Evolutionary conservation across 345 rosid species (phyloP).

Genomic region (Eucalyptus sp.): DNA sequence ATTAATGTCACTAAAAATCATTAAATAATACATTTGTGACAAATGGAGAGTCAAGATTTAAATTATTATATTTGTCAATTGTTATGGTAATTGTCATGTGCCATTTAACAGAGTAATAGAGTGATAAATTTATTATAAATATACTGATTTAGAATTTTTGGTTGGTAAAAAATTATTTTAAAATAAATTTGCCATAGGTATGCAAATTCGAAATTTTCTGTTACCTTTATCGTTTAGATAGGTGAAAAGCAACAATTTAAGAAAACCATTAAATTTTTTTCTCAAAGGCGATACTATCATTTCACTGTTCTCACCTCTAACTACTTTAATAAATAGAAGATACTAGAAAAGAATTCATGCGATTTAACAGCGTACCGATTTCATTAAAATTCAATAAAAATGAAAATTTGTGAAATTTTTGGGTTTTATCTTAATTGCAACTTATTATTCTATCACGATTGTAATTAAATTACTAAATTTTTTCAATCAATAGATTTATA

Average conservation of each 20-base stretch:
- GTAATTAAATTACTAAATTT: background rate
- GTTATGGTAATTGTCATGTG: rapidly evolving
- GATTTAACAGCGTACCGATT: no score
- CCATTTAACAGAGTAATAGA: rapidly evolving
- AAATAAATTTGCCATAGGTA: rapidly evolving
- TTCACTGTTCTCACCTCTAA: background rate
- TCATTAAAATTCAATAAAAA: no score
- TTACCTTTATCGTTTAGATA: rapidly evolving
- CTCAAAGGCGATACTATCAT: background rate
- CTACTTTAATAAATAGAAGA: background rate
- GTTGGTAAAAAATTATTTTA: no score
- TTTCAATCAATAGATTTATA: background rate
- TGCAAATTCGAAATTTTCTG: rapidly evolving
- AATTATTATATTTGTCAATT: no score
- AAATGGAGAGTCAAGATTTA: no score
- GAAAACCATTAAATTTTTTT: background rate
- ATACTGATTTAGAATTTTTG: rapidly evolving
- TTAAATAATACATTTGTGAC: rapidly evolving
- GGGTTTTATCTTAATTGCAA: background rate
- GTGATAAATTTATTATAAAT: rapidly evolving
- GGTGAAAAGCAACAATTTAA: background rate
- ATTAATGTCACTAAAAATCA: no score
- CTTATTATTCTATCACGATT: background rate
- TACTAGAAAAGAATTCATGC: rapidly evolving
- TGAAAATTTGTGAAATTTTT: background rate